Conservation (phyloP, 202 grass and related monocot genomes). For the Bolboschoenoplectus hybrid region DNA sequence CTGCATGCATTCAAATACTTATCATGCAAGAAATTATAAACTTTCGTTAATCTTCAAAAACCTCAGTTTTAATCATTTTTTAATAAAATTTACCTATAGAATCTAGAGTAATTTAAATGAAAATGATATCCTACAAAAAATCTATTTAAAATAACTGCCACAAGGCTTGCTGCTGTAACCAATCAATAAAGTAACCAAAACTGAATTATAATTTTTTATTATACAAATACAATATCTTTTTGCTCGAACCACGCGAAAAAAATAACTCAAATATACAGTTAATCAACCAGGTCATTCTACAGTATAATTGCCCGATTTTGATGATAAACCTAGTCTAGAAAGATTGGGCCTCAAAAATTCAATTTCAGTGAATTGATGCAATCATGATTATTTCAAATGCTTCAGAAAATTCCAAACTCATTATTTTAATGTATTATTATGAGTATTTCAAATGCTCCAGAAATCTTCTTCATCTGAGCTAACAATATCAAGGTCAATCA, state of each 20-base stretch:
- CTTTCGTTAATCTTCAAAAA: no score
- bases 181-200: neutral
- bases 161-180: neutral
- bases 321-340: neutral
- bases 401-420: neutral
- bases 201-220: neutral
- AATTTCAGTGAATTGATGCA: neutral
- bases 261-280: neutral
- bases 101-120: no score
- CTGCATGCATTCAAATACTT: no score
- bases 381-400: slow-evolving; percentile 16
- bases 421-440: neutral
- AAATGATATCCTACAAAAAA: no score
- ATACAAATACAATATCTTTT: neutral
- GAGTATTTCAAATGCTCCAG: slow-evolving; percentile 30
- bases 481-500: slow-evolving; percentile 67
- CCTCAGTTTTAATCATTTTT: no score
- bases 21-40: no score
- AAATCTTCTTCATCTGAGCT: slow-evolving; percentile 79
- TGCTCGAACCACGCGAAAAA: neutral
- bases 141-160: no score
- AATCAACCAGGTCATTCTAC: neutral
- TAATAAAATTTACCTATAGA: no score
- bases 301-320: neutral
- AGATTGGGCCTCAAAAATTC: neutral